Base-by-base conservation (phyloP, 805 yeast genomes). In the Pichia occidentalis region DNA sequence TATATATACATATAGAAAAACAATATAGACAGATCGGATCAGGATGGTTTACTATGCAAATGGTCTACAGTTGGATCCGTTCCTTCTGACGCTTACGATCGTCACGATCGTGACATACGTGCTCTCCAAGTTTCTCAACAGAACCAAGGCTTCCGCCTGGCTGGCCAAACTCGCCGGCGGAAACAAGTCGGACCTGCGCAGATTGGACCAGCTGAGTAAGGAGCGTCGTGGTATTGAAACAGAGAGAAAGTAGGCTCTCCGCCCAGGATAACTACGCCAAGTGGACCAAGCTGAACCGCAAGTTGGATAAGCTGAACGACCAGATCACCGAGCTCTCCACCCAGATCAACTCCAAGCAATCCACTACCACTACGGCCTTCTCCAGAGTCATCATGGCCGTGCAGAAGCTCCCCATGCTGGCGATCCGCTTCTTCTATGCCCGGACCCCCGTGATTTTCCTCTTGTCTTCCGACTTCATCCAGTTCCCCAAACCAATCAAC, bases 181-280 rank as follows among this genome's bases (percentile, higher is more conserved):
- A 11, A 29, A 37, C 19, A 14, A 20, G 3, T 14, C 21, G 7
- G 13, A 18, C 17, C 5, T 39, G 4, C 12, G 56, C 11, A 45
- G 53, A 26, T 50, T 70, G 19, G 50, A 56, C 12, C 40, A 45
- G 3, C 50, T 64, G 36, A 64, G 69, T 37, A 48, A 53, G 7
- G 72, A 81, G 45, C 71, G 78, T 34, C 54, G 58, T 12, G 57
- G 61, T 14, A 53, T 76, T 17, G 66, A 72, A 47, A 65, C 63
- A 11, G 75, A 78, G 49, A 71, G 86, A 44, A 65, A 74, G n/a
- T 22, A 45, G 67, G 2, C 73, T 87, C 8, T 75, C 85, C 39
- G 90, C 97, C 2, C 96, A 90, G 59, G 97, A 92, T 56, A 79
- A 92, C 52, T 92, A 90, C 58, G 96, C 97, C 21, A 80, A 75